Evolutionary conservation across 495 filamentous ascomycete species (phyloP), one percentile per base, ranked within the genome.

Genomic region (Sporormia fimetaria): DNA sequence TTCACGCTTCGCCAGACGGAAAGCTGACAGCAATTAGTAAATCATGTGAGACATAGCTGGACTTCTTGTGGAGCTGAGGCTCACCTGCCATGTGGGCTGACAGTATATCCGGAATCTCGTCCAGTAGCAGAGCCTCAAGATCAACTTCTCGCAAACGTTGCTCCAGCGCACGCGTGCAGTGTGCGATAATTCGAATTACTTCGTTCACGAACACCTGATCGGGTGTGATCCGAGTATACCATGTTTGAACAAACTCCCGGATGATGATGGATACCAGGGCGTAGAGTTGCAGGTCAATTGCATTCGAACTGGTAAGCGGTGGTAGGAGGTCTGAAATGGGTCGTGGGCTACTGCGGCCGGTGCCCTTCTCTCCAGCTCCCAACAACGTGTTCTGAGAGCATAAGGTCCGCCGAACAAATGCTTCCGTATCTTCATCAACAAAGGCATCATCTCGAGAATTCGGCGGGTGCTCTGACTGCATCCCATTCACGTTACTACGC

Each of bases 221-320:
- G 3, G 86, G 73, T 1, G 88, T 96, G 57, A 98, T 85, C 54
- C 81, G 84, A 32, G 68, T 69, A 63, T 98, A 98, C 90, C 90
- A 98, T 39, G 76, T 80, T 42, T 85, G 76, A 15, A 96, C 81
- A 58, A 83, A 86, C 47, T 94, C 88, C 52, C 80, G 74, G 35
- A 93, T 70, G 45, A 96, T 75, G 40, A 94, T 78, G 23, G 90
- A 80, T 38, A 98, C 71, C 18, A 96, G 68, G 9, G 84, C 90
- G 56, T 95, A 98, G 21, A 98, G 71, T 58, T 98, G 81, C 43
- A 85, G 63, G 55, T 98, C 90, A 42, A 94, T 74, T 42, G 87
- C 83, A 57, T 94, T 90, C 41, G 81, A 85, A 62, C 83, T 87
- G 14, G 90, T 94, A 49, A 98, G 71, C 15, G 87, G 86, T 24